phyloP scores from a whole-genome alignment of 257 asterid genomes.

The Schizonepeta tenuifolia region DNA sequence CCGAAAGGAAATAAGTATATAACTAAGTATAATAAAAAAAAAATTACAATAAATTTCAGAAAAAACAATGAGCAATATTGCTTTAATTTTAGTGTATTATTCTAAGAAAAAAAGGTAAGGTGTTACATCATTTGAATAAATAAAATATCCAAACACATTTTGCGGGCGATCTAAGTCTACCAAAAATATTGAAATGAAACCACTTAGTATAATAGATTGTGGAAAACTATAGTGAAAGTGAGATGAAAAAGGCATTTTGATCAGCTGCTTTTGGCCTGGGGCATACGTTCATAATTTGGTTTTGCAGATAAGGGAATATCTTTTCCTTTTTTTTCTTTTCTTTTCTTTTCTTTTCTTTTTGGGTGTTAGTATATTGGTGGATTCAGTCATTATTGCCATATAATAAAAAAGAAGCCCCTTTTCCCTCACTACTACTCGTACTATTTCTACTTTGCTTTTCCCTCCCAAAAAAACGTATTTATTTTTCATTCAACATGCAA shows the following conservation, averaged over 20 bases:
- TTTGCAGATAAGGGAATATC: slow-evolving; percentile 29
- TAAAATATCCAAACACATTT: background rate
- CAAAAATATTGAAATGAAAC: slow-evolving; percentile 19
- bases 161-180: background rate
- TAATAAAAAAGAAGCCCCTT: slow-evolving; percentile 30
- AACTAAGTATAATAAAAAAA: no score
- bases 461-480: slow-evolving; percentile 24
- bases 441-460: background rate
- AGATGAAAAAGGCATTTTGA: slow-evolving; percentile 27
- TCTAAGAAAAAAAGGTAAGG: no score
- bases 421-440: background rate
- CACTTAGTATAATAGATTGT: slow-evolving; percentile 17
- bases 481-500: slow-evolving; percentile 33
- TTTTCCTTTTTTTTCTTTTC: background rate
- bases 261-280: slow-evolving; percentile 35
- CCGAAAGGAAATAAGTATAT: no score
- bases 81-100: no score
- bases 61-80: no score
- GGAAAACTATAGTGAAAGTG: slow-evolving; percentile 45
- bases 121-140: background rate
- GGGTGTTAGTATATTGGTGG: slow-evolving; percentile 34
- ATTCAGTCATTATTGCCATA: slow-evolving; percentile 44
- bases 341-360: background rate
- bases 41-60: no score
- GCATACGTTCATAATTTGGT: slow-evolving; percentile 40